Percentiles rank a stretch among this genome's conserved stretches.
Conservation (phyloP, 208 protist genomes). For the Leishmania guyanensis region DNA sequence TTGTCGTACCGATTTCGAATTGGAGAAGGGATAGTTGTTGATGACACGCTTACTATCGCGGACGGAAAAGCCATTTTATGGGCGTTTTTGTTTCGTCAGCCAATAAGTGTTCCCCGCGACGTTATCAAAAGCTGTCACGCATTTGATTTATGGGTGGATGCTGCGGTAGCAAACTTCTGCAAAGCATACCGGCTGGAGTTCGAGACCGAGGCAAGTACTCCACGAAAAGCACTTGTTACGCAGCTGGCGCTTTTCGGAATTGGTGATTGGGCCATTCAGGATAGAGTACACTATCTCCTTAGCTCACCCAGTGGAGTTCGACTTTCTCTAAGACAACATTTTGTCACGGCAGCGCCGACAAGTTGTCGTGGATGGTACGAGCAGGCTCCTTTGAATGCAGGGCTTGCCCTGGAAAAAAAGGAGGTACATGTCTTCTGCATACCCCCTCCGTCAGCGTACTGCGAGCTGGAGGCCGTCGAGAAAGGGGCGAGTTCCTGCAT, state of each 20-base stretch:
- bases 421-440: conserved; percentile 60
- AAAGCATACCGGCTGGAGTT: conserved; percentile 44
- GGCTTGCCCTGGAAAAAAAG: conserved; percentile 39
- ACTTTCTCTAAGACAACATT: conserved; percentile 26
- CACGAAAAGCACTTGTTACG: conserved; percentile 33
- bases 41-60: conserved; percentile 34
- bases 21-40: not conserved
- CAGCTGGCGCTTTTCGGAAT: conserved; percentile 54
- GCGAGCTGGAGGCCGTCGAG: conserved; percentile 50
- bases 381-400: conserved; percentile 45
- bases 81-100: conserved; percentile 65
- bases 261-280: conserved; percentile 23
- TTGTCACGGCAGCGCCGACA: conserved; percentile 29
- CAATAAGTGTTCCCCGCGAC: conserved; percentile 20
- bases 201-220: conserved; percentile 20
- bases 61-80: conserved; percentile 81
- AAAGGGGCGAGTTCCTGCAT: conserved; percentile 34
- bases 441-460: conserved; percentile 51
- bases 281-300: conserved; percentile 58
- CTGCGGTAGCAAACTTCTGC: conserved; percentile 47
- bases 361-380: conserved; percentile 84
- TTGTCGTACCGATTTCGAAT: conserved; percentile 71
- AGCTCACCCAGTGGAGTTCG: conserved; percentile 39
- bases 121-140: conserved; percentile 42
- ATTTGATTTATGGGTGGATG: conserved; percentile 49